Evolutionary conservation across 306 rosid genomes (phyloP).

Genomic region (Myrica gale): DNA sequence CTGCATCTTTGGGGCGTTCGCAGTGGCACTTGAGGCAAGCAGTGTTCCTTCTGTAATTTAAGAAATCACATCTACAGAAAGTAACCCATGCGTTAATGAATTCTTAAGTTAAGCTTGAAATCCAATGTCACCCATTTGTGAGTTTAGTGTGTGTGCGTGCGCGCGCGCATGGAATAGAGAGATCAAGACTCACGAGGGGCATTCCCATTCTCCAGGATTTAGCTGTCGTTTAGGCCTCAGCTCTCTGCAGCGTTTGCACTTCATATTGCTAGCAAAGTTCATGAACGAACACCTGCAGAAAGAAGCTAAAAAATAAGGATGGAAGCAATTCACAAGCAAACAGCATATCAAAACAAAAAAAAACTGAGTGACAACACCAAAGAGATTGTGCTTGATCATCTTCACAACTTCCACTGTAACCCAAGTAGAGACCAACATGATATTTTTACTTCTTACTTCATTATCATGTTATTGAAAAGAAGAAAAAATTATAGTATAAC

Average conservation of each 20-base stretch:
- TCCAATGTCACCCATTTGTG: no score
- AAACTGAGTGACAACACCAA: background rate
- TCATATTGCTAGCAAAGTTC: conserved; percentile 70
- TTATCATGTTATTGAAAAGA: background rate
- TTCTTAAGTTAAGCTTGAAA: background rate
- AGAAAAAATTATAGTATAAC: background rate
- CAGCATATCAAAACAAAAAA: background rate
- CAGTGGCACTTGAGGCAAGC: conserved; percentile 61
- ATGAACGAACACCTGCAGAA: conserved; percentile 72
- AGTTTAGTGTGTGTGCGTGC: background rate
- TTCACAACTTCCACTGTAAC: background rate
- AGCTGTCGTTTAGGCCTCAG: conserved; percentile 46
- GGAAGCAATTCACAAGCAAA: conserved; percentile 5
- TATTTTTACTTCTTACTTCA: background rate
- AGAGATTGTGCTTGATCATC: background rate
- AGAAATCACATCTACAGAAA: conserved; percentile 62
- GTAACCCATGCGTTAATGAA: conserved; percentile 12
- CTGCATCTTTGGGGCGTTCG: conserved; percentile 35
- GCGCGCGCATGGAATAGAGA: conserved; percentile 2
- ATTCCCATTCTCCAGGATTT: conserved; percentile 71
- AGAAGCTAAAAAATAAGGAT: conserved; percentile 20
- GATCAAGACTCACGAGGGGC: conserved; percentile 66
- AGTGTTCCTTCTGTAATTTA: conserved; percentile 52
- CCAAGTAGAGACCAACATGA: background rate
- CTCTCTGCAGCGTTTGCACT: conserved; percentile 68